These are phyloP conservation scores for Lentithecium fluviatile DNA, from an alignment of 495 filamentous ascomycete species.

Conservation along the genomic window DNA sequence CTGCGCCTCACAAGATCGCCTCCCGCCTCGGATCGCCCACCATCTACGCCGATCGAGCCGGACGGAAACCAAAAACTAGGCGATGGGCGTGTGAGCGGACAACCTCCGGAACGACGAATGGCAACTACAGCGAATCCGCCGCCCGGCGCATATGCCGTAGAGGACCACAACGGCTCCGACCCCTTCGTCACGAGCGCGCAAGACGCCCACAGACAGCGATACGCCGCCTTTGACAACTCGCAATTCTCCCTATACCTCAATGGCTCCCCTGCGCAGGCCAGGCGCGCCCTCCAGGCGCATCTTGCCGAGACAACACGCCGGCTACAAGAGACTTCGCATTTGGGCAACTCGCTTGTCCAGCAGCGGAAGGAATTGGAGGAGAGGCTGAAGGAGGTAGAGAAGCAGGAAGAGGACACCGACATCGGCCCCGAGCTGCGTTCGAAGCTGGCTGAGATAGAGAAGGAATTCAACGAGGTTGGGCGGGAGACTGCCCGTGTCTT, in stretches of 20 bases:
- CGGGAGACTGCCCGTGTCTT: conserved; percentile 86
- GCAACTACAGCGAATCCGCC: conserved; percentile 40
- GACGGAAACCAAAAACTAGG: not conserved
- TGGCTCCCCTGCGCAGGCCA: conserved; percentile 79
- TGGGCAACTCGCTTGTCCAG: conserved; percentile 80
- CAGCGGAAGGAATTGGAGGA: conserved; percentile 80
- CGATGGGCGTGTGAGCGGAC: conserved; percentile 24
- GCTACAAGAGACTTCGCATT: conserved; percentile 82
- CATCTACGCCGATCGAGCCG: not conserved
- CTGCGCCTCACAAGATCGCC: conserved; percentile 4
- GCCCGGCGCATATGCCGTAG: conserved; percentile 38
- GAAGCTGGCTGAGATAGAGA: conserved; percentile 82
- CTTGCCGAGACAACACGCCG: conserved; percentile 85
- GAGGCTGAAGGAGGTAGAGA: conserved; percentile 78
- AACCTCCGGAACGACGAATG: conserved; percentile 28
- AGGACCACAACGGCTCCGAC: conserved; percentile 33
- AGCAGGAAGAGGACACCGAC: conserved; percentile 69
- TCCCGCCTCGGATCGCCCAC: not conserved
- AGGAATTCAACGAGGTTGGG: conserved; percentile 92
- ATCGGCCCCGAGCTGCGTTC: conserved; percentile 79
- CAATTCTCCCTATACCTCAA: conserved; percentile 73
- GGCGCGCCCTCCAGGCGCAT: conserved; percentile 85
- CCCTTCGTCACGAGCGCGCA: conserved; percentile 40
- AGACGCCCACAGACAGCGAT: conserved; percentile 61
- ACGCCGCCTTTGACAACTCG: conserved; percentile 74